phyloP scores from a whole-genome alignment of 1,139 yeast genomes.

The Hansenula sp. region DNA sequence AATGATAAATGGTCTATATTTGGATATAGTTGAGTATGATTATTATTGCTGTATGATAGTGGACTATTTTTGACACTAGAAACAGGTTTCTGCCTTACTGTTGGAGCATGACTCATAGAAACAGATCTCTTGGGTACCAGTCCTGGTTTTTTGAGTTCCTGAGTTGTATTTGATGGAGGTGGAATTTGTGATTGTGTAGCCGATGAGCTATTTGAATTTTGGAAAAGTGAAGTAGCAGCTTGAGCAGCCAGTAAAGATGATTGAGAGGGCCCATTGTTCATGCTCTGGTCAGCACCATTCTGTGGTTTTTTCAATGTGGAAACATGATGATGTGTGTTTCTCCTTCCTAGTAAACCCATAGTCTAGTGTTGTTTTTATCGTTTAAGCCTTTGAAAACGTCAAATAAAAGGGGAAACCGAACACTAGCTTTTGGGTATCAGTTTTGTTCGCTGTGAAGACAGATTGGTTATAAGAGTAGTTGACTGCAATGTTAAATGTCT shows the following conservation, averaged over 20 bases:
- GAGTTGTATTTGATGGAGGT: not conserved
- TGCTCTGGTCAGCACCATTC: not conserved
- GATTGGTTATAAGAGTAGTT: too few species aligned
- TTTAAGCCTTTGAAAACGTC: too few species aligned
- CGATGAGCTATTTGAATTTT: not conserved
- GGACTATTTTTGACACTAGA: too few species aligned
- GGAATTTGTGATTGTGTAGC: not conserved
- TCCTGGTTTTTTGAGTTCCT: not conserved
- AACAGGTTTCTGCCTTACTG: too few species aligned
- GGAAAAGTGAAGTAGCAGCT: constrained; percentile 16
- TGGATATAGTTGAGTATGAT: not conserved
- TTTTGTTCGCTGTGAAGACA: too few species aligned
- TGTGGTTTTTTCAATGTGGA: not conserved
- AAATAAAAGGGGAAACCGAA: not conserved
- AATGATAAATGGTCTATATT: not conserved
- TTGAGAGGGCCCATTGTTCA: constrained; percentile 4
- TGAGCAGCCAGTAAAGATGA: constrained; percentile 19
- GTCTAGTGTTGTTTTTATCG: not conserved
- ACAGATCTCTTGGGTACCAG: not conserved
- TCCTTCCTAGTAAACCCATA: constrained; percentile 2
- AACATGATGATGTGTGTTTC: not conserved
- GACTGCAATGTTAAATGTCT: too few species aligned
- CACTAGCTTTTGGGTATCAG: too few species aligned
- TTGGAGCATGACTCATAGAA: too few species aligned
- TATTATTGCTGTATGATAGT: too few species aligned